Evolutionary conservation across 495 filamentous ascomycete genomes (phyloP), one percentile per base, ranked within the genome.

Genomic region (Neurospora hispaniola): DNA sequence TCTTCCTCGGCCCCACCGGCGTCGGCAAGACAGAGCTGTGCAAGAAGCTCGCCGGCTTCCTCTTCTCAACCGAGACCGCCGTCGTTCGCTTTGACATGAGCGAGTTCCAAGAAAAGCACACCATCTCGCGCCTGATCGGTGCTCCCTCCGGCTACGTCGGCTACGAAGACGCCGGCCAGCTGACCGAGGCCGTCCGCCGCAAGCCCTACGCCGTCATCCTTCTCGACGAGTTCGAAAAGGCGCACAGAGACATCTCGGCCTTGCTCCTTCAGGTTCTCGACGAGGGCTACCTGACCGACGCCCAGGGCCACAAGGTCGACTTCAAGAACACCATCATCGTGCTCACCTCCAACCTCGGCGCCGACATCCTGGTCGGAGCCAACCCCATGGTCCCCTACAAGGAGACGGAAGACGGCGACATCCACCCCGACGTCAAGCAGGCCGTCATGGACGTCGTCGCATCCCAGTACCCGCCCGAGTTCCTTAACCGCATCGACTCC

Each of bases 211-310:
- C 96, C 2, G 92, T 99, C 6, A 84, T 99, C 1, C 85, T 99
- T 2, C 97, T 99, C 75, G 96, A 99, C 82, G 96, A 98, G 77
- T 99, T 97, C 78, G 95, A 98, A 80, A 98, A 99, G 79, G 95
- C 95, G 3, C 95, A 98, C 78, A 90, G 92, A 31, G 96, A 99
- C 78, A 98, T 98, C 74, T 96, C 93, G 3, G 90, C 94, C 0
- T 83, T 99, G n/a, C 88, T 99, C 5, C 88, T 99, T 2, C 96
- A 98, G 76, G 96, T 98, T 2, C 88, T 99, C 1, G 96, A 99
- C 82, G 96, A 98, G 80, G 96, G 95, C 14, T 98, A 95, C 84
- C 86, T 99, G 38, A 97, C 96, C 5, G 96, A 98, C 80, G 87
- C 94, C 4, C 95, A 98, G 80, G 96, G 96, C 43, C 96, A 97